Conservation (phyloP, 768 basidiomycete species). For the Leucocoprinus sp. region DNA sequence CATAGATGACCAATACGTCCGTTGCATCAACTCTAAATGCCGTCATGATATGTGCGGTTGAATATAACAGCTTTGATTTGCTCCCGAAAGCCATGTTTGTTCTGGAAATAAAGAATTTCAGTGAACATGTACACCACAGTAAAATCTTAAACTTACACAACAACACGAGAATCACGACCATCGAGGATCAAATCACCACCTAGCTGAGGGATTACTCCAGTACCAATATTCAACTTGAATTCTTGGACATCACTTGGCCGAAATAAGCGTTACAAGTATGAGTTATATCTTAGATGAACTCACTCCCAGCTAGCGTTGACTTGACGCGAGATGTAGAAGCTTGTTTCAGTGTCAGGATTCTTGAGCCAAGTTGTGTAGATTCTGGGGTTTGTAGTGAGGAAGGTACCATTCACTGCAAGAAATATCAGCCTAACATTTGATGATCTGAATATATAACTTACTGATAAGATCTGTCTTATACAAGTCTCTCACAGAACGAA, state of each 20-base stretch:
- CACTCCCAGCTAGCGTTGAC: background rate
- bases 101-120: background rate
- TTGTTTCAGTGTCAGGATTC: background rate
- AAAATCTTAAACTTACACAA: background rate
- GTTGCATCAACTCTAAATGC: background rate
- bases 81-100: background rate
- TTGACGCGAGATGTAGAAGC: conserved; percentile 2
- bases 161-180: background rate
- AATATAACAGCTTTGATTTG: conserved; percentile 1
- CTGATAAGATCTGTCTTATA: conserved; percentile 1
- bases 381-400: background rate
- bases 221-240: background rate
- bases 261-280: background rate
- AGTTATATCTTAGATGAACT: background rate
- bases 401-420: background rate
- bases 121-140: background rate
- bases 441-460: background rate
- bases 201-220: background rate
- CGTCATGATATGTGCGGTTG: conserved; percentile 2
- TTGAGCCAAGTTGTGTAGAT: background rate
- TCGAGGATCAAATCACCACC: background rate
- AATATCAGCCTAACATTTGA: background rate
- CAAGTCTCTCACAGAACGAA: background rate
- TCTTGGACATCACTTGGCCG: background rate
- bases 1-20: background rate